These are phyloP conservation scores for Paecilomyces fulvus DNA, from an alignment of 2,329 filamentous ascomycete genomes.

Conservation along the genomic window DNA sequence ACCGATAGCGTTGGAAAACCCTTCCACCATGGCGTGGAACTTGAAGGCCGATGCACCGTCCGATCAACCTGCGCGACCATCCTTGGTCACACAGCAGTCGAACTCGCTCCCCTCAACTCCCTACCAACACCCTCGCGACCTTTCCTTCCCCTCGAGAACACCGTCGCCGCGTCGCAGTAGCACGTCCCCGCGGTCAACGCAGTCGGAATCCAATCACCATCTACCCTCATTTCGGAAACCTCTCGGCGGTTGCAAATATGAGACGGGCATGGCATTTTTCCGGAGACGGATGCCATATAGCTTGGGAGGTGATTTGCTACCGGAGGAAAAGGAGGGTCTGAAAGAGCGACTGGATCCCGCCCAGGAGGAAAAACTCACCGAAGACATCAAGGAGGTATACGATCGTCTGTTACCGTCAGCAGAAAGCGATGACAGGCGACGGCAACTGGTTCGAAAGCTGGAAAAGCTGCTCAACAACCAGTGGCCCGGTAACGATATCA, in stretches of 20 bases:
- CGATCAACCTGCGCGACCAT: slow-evolving; percentile 36
- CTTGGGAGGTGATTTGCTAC: slow-evolving; percentile 69
- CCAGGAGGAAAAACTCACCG: slow-evolving; percentile 66
- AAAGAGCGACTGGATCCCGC: slow-evolving; percentile 63
- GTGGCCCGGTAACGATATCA: slow-evolving; percentile 86
- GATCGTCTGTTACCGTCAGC: slow-evolving; percentile 72
- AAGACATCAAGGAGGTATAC: slow-evolving; percentile 80
- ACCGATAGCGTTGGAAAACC: slow-evolving; percentile 33
- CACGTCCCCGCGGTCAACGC: slow-evolving; percentile 81
- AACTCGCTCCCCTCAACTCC: slow-evolving; percentile 91
- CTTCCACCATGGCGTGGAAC: slow-evolving; percentile 35
- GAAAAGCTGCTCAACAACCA: slow-evolving; percentile 80
- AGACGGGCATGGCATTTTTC: slow-evolving; percentile 73
- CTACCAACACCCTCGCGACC: slow-evolving; percentile 75
- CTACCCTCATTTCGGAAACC: slow-evolving; percentile 60
- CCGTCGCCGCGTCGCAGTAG: slow-evolving; percentile 71
- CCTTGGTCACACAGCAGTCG: slow-evolving; percentile 58
- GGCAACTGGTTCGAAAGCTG: slow-evolving; percentile 74
- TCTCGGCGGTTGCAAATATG: slow-evolving; percentile 71
- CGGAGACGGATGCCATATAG: slow-evolving; percentile 87
- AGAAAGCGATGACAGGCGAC: slow-evolving; percentile 67
- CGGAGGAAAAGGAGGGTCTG: slow-evolving; percentile 58
- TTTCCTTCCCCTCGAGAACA: slow-evolving; percentile 68
- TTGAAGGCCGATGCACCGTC: slow-evolving; percentile 26
- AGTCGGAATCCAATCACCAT: slow-evolving; percentile 75